These are phyloP conservation scores for Eutypa lata DNA, from an alignment of 2,329 filamentous ascomycete genomes.

Conservation along the genomic window DNA sequence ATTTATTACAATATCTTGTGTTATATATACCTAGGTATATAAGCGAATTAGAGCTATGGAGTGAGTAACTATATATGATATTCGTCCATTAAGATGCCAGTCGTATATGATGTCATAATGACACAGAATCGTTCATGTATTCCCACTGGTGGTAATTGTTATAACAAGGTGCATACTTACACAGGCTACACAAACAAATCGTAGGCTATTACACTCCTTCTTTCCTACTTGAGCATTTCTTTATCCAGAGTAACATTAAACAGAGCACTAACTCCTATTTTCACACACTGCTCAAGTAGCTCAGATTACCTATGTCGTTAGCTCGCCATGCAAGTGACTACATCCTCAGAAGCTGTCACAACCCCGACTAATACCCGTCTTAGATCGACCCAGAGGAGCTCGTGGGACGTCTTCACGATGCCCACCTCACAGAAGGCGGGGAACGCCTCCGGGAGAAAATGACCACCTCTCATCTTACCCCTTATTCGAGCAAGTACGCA, in stretches of 20 bases:
- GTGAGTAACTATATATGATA: too few species aligned
- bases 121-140: neutral
- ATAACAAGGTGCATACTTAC: neutral
- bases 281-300: neutral
- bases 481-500: constrained; percentile 57
- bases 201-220: neutral
- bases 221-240: neutral
- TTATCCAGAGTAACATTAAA: neutral
- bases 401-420: constrained; percentile 47
- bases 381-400: constrained; percentile 56
- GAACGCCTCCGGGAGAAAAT: constrained; percentile 35
- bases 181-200: neutral
- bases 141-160: neutral
- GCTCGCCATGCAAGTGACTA: constrained; percentile 11
- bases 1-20: too few species aligned
- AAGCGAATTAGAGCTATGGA: too few species aligned
- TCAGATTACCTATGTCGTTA: constrained; percentile 7
- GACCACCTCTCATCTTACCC: constrained; percentile 48
- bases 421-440: constrained; percentile 34
- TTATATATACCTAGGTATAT: too few species aligned
- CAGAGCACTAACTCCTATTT: neutral
- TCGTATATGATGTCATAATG: neutral
- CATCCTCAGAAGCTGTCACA: neutral
- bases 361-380: neutral
- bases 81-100: too few species aligned